Base-by-base conservation (phyloP, 768 basidiomycete genomes). In the Pleurotus platypus region DNA sequence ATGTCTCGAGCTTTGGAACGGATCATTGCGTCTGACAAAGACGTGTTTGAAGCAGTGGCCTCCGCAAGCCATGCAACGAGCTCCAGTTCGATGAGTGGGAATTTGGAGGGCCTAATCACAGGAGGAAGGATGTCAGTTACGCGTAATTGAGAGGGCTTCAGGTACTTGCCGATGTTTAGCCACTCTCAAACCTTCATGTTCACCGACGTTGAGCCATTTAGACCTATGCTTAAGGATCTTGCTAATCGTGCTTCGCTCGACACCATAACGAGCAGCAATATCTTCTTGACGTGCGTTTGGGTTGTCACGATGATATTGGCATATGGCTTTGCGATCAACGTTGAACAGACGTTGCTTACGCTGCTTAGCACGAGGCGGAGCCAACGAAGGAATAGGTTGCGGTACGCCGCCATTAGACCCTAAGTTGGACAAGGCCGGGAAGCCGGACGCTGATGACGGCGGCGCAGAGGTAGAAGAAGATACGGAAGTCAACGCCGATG, bases 161-260 rank as follows among this genome's bases (percentile, higher is more conserved):
- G 47, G 7, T 7, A 58, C 68, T 64, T 68, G 87, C 89, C 90
- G 80, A 66, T 89, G 83, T 66, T 89, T 89, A n/a, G 85, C 78
- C 57, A 84, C 76, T 51, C 79, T 78, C 59, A 82, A 74, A 58
- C 76, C 78, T 57, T 81, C 81, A 64, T 84, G 80, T 56, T 80
- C 79, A 12, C 80, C 77, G 40, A 89, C 78, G 61, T 80, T 84
- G 66, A 94, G 73, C 92, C 92, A 95, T 61, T 84, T 83, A n/a
- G 79, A 77, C 70, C 89, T 92, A 65, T 88, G 75, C 70, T 94
- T 94, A 62, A 94, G 78, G 60, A 93, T 94, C 73, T 95, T 94
- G 72, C 89, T 90, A 69, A 95, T 87, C n/a, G 93, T 95, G 72
- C 91, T 94, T 53, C 93, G 85, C 66, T 95, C 93, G 58, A 94